phyloP scores from a whole-genome alignment of 1,139 yeast species.

The Suhomyces chickasaworum region DNA sequence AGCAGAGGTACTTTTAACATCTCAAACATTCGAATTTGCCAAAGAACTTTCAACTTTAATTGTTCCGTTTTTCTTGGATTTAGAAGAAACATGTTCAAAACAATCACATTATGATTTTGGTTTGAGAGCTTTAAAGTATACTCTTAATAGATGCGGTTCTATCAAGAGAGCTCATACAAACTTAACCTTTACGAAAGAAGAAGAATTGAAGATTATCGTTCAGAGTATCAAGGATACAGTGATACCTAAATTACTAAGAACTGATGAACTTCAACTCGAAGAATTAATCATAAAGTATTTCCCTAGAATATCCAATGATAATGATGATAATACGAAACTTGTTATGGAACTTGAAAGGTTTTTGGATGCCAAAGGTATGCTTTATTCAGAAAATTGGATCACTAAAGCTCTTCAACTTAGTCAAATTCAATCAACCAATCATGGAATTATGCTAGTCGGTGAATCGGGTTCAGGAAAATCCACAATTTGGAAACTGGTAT shows the following conservation, averaged over 20 bases:
- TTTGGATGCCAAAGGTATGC: conserved; percentile 24
- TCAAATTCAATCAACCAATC: conserved; percentile 65
- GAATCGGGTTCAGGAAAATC: conserved; percentile 78
- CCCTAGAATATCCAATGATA: conserved; percentile 19
- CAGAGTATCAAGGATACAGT: conserved; percentile 61
- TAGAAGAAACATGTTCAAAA: conserved; percentile 41
- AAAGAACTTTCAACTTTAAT: conserved; percentile 47
- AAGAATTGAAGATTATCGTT: conserved; percentile 48
- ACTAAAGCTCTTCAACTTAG: conserved; percentile 63
- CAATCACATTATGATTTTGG: conserved; percentile 93
- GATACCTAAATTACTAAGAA: conserved; percentile 61
- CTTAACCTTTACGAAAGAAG: neutral
- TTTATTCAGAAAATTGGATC: conserved; percentile 44
- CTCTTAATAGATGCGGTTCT: conserved; percentile 60
- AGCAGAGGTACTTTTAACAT: conserved; percentile 68
- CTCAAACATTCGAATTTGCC: conserved; percentile 69
- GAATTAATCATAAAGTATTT: conserved; percentile 32
- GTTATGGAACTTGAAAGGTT: conserved; percentile 17
- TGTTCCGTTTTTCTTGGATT: conserved; percentile 56
- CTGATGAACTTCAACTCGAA: conserved; percentile 49
- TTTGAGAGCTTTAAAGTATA: conserved; percentile 72
- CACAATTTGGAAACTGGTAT: conserved; percentile 50
- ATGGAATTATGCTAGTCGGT: conserved; percentile 85
- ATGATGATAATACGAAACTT: conserved; percentile 22
- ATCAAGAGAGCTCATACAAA: neutral